phyloP scores from a whole-genome alignment of 192 early-diverging fungal genomes.

The Coemansia sp. region DNA sequence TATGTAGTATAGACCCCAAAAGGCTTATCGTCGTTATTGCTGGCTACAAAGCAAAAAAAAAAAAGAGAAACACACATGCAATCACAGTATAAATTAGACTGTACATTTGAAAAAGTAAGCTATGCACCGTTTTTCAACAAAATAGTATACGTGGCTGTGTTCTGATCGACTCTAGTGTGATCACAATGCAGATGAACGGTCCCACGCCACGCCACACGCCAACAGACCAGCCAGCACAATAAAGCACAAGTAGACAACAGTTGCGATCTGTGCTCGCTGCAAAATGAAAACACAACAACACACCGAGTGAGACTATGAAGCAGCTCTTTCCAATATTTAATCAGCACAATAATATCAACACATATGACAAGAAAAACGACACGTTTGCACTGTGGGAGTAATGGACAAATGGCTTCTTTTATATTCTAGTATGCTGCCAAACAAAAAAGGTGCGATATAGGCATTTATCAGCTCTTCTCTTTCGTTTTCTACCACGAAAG shows the following conservation, averaged over 20 bases:
- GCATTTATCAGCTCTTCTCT: no score
- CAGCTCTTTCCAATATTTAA: not conserved
- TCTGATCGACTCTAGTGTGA: not conserved
- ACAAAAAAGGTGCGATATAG: no score
- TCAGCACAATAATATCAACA: not conserved
- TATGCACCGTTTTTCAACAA: no score
- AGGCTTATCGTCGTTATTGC: not conserved
- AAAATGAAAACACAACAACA: not conserved
- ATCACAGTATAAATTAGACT: no score
- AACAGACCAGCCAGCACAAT: not conserved
- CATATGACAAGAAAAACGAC: not conserved
- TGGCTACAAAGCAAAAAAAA: not conserved
- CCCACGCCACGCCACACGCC: constrained; percentile 5
- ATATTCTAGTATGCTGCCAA: no score
- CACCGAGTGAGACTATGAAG: not conserved
- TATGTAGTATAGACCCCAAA: not conserved
- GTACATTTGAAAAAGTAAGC: no score
- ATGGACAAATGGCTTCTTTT: no score
- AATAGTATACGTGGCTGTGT: not conserved
- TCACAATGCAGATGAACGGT: constrained; percentile 6
- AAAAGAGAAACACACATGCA: not conserved
- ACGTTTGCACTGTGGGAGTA: no score
- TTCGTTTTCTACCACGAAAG: no score
- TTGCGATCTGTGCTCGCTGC: not conserved
- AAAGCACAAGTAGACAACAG: not conserved